Evolutionary conservation across 192 early-diverging fungal species (phyloP).

Genomic region (Mortierella hygrophila): DNA sequence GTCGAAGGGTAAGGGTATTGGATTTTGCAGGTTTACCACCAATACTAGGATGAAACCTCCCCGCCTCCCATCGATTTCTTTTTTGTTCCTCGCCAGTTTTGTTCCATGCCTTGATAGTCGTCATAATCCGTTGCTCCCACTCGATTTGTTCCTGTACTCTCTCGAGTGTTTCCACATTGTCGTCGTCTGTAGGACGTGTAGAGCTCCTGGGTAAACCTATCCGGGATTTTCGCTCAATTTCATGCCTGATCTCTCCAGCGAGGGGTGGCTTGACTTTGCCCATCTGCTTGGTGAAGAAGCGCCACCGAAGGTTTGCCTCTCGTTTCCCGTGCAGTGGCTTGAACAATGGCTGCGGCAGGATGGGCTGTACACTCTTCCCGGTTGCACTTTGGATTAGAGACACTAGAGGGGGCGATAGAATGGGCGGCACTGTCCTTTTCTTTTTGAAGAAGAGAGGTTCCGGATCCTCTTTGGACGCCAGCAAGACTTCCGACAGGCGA

Average conservation of each 20-base stretch:
- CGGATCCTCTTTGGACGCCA: conserved; percentile 4
- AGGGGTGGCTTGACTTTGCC: conserved; percentile 28
- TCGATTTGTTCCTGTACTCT: not conserved
- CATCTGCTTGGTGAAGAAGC: conserved; percentile 34
- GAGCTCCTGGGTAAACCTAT: conserved; percentile 15
- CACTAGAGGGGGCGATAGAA: conserved; percentile 2
- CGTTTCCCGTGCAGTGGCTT: conserved; percentile 44
- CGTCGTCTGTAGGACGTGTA: not conserved
- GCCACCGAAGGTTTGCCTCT: conserved; percentile 50
- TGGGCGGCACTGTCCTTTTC: conserved; percentile 39
- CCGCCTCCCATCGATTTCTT: conserved; percentile 12
- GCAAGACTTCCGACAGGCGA: not conserved
- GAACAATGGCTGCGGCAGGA: conserved; percentile 38
- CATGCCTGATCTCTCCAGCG: conserved; percentile 20
- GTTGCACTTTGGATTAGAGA: conserved; percentile 17
- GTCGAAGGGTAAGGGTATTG: conserved; percentile 20
- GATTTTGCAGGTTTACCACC: conserved; percentile 41
- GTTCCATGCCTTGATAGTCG: conserved; percentile 36
- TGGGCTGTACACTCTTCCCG: conserved; percentile 24
- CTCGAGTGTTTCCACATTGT: not conserved
- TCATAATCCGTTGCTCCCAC: conserved; percentile 24
- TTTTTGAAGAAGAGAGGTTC: conserved; percentile 25
- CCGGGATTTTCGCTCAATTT: conserved; percentile 42
- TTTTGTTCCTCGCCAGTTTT: conserved; percentile 19
- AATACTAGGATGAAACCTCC: conserved; percentile 33